phyloP scores from a whole-genome alignment of 2,329 filamentous ascomycete genomes.

The Ophiostoma pallidulum region DNA sequence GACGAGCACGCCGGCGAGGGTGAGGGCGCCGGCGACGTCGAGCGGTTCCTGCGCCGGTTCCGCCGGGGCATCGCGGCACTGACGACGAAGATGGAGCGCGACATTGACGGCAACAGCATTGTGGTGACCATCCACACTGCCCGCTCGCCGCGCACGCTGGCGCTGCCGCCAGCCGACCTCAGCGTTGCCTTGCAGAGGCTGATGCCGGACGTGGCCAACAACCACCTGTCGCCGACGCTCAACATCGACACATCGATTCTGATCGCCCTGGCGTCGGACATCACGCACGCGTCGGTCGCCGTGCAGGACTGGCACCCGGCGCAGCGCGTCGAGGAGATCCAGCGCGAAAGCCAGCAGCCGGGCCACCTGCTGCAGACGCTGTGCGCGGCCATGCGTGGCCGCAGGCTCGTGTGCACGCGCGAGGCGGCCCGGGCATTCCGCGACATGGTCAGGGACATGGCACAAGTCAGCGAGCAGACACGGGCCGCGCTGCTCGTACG shows the following conservation, averaged over 20 bases:
- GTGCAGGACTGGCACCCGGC: conserved; percentile 37
- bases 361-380: conserved; percentile 45
- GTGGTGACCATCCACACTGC: conserved; percentile 21
- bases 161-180: conserved; percentile 14
- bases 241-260: conserved; percentile 63
- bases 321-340: conserved; percentile 55
- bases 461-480: conserved; percentile 48
- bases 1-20: conserved; percentile 19
- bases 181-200: conserved; percentile 17
- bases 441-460: conserved; percentile 56
- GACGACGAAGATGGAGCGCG: not conserved
- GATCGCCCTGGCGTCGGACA: conserved; percentile 63
- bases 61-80: conserved; percentile 5
- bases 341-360: conserved; percentile 51
- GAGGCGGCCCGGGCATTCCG: conserved; percentile 57
- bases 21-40: conserved; percentile 19
- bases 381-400: conserved; percentile 50
- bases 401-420: conserved; percentile 53
- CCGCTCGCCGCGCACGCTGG: conserved; percentile 18
- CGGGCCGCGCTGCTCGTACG: conserved; percentile 46
- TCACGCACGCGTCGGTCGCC: conserved; percentile 45
- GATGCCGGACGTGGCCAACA: conserved; percentile 18
- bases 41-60: conserved; percentile 21
- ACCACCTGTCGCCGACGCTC: conserved; percentile 27
- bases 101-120: conserved; percentile 18